Base-by-base conservation (phyloP, 306 rosid genomes). In the Castanopsis chinensis region DNA sequence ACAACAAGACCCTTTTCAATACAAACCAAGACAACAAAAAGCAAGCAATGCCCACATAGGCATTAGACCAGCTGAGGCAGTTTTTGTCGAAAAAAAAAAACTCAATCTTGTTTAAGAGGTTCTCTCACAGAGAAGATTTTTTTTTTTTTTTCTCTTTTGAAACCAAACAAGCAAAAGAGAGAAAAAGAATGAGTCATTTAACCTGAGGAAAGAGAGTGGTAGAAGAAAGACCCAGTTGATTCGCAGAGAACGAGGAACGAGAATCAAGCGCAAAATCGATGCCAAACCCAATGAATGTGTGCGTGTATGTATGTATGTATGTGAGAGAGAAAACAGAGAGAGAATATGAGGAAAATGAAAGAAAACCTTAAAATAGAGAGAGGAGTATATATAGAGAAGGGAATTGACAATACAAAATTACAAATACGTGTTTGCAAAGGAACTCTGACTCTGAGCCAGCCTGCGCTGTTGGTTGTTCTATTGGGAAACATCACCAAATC, bases 331-430 rank as follows among this genome's bases (percentile, higher is more conserved):
- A 72, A 59, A 76, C 33, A 69, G 18, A 78, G 64, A 37, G 45
- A 41, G 45, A 41, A 41, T 41, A 9, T 2, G 45, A 41, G 2
- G 45, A 41, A 41, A 58, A 35, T 37, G 51, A 71, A 7, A 81
- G 68, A 79, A 3, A 21, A 0, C 79, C 72, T 0, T 1, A 1
- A 0, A 5, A 20, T 18, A 59, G 80, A 41, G 56, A 74, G 1
- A 6, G 33, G 3, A 65, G 81, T 81, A 87, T 92, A 84, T 90
- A 90, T 90, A 92, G 81, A 76, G 73, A 17, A 80, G 84, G 35
- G 85, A 76, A 5, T 3, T 27, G 28, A 37, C 52, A 25, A 83
- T 81, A 7, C 45, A 37, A 37, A 37, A 37, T 37, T 37, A 8
- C 45, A 41, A 41, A 41, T 41, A 78, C 86, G 87, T 85, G 87